These are phyloP conservation scores for Backusella parvicylindrica DNA, from an alignment of 192 early-diverging fungal genomes.

Conservation along the genomic window DNA sequence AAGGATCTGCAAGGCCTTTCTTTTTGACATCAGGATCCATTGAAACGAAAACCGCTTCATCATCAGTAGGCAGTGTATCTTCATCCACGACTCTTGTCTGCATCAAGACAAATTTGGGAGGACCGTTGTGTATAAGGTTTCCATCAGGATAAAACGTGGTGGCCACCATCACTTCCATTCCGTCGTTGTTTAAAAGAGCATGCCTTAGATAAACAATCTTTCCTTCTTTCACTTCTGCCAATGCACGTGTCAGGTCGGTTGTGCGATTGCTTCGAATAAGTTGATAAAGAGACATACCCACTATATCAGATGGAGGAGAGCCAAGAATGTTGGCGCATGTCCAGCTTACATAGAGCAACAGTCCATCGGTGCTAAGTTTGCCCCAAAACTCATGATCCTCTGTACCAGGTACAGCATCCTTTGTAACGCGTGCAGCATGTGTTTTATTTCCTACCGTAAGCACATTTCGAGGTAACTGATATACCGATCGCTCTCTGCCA, in stretches of 20 bases:
- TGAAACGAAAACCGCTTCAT: neutral
- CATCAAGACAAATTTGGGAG: slow-evolving; percentile 28
- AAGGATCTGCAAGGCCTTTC: slow-evolving; percentile 4
- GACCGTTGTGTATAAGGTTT: neutral
- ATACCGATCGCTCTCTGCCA: slow-evolving; percentile 50
- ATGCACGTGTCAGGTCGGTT: slow-evolving; percentile 38
- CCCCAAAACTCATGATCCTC: slow-evolving; percentile 54
- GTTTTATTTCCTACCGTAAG: neutral
- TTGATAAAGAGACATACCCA: slow-evolving; percentile 44
- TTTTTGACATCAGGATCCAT: slow-evolving; percentile 20
- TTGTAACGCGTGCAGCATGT: neutral
- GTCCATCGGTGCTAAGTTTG: slow-evolving; percentile 56
- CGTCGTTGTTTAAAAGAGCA: slow-evolving; percentile 30
- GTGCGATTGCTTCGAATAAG: slow-evolving; percentile 39
- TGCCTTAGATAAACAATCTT: slow-evolving; percentile 35
- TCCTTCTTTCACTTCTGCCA: slow-evolving; percentile 34
- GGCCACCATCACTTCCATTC: slow-evolving; percentile 29
- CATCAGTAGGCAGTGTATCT: neutral
- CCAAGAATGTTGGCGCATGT: slow-evolving; percentile 31
- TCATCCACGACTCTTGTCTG: slow-evolving; percentile 21
- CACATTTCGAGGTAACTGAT: slow-evolving; percentile 29
- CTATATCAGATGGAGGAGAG: slow-evolving; percentile 26
- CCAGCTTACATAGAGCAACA: slow-evolving; percentile 48
- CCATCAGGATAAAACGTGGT: slow-evolving; percentile 41
- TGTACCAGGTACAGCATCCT: slow-evolving; percentile 16